Evolutionary conservation across 257 asterid genomes (phyloP), one percentile per base, ranked within the genome.

Genomic region (Solanum megistacrolobum): DNA sequence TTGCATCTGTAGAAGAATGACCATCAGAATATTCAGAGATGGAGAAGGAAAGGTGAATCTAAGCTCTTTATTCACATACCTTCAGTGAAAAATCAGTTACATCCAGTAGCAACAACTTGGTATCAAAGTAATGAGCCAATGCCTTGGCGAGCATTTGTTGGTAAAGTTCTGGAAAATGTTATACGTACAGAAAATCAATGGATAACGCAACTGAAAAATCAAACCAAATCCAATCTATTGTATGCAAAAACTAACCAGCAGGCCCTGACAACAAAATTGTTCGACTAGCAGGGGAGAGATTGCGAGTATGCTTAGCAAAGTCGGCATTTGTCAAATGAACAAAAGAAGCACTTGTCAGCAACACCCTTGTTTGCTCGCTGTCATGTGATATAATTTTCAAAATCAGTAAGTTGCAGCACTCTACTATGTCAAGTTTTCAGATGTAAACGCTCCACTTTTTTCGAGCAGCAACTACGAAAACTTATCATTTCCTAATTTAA

Each of bases 71-170:
- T 52, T 36, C 38, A 89, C 91, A 87, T 58, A 95, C 98, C 98
- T 95, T 95, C 65, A 94, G 87, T 27, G 98, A 93, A 88, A 93
- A 96, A 87, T 94, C 98, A 60, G 91, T 91, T 58, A 91, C 92
- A 88, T 96, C 98, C 84, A 96, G 87, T 66, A 96, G 84, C 91
- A 96, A 87, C 89, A 96, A 78, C 89, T 93, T 93, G 89, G 98
- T 95, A 75, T 91, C 93, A 85, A 95, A 94, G 89, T 91, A 93
- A 91, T 95, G 96, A 76, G 98, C 96, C 89, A 96, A 89, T 78
- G 98, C 98, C 92, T 93, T 96, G 3, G 94, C 96, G 73, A 96
- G 98, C 94, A 90, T 93, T 91, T 95, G 98, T 89, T 94, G 98
- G 88, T 95, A 95, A 86, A 91, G 85, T 87, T 95, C 98, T 94